These are phyloP conservation scores for Apiospora malaysiana DNA, from an alignment of 2,329 filamentous ascomycete genomes.

Conservation along the genomic window DNA sequence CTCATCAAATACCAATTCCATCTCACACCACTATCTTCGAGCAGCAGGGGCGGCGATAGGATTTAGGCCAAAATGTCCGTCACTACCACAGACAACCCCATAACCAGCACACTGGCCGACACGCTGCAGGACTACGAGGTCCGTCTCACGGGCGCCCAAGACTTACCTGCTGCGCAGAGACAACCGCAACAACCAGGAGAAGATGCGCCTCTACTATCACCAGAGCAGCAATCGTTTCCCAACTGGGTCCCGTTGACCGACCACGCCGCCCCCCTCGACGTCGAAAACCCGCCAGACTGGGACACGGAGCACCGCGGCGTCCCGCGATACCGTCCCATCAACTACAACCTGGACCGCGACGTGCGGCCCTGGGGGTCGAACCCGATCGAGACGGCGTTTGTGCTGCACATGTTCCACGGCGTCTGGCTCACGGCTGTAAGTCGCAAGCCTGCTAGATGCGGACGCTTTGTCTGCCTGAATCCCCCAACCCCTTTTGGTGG, in stretches of 20 bases:
- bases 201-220: neutral
- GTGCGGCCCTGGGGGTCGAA: slow-evolving; percentile 35
- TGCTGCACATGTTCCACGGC: slow-evolving; percentile 37
- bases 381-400: slow-evolving; percentile 32
- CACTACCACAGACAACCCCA: slow-evolving; percentile 33
- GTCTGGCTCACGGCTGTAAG: slow-evolving; percentile 36
- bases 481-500: neutral
- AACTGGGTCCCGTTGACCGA: slow-evolving; percentile 31
- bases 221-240: neutral
- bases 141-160: slow-evolving; percentile 29
- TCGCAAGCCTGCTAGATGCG: neutral
- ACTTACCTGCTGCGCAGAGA: slow-evolving; percentile 22
- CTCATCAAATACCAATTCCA: neutral
- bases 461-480: no score
- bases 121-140: slow-evolving; percentile 39
- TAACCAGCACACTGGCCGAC: slow-evolving; percentile 29
- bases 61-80: slow-evolving; percentile 30
- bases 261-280: slow-evolving; percentile 26
- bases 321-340: slow-evolving; percentile 37
- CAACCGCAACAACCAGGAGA: neutral
- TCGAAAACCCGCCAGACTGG: slow-evolving; percentile 36
- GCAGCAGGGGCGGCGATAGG: neutral
- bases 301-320: slow-evolving; percentile 33
- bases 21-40: neutral
- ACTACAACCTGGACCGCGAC: slow-evolving; percentile 31